Percentiles rank a stretch among this genome's conserved stretches.
Evolutionary conservation across 352 stramenopile genomes (phyloP).

Genomic region (Globisporangium paddicum): DNA sequence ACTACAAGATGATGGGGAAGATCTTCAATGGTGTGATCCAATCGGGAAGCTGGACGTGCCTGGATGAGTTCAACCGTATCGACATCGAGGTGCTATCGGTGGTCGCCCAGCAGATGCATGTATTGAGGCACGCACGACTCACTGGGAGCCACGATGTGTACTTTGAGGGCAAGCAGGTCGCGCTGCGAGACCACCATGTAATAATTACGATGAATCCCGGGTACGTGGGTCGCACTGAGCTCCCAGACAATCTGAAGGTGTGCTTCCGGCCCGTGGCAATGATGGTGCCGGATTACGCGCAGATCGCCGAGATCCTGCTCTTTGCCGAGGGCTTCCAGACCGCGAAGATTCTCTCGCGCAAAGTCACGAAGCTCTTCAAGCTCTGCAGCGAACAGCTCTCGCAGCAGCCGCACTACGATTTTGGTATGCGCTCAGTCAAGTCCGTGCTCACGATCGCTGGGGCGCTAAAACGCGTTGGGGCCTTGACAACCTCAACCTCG

Average conservation of each 20-base stretch:
- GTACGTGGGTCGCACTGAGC: conserved; percentile 71
- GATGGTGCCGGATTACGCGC: conserved; percentile 85
- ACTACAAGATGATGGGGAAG: conserved; percentile 84
- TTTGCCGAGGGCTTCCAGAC: conserved; percentile 78
- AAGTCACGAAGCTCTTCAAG: conserved; percentile 79
- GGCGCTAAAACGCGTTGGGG: conserved; percentile 38
- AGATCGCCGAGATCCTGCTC: conserved; percentile 84
- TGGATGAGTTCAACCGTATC: conserved; percentile 91
- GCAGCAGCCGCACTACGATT: conserved; percentile 85
- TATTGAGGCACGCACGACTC: conserved; percentile 50
- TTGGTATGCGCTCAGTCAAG: conserved; percentile 85
- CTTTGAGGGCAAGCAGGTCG: conserved; percentile 53
- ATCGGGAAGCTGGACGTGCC: conserved; percentile 74
- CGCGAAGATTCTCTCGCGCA: conserved; percentile 53
- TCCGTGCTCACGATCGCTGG: conserved; percentile 79
- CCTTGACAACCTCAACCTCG: neutral
- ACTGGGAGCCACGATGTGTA: conserved; percentile 26
- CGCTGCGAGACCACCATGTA: conserved; percentile 65
- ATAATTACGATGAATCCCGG: conserved; percentile 90
- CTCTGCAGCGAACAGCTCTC: conserved; percentile 84
- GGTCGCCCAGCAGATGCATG: conserved; percentile 82
- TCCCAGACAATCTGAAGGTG: conserved; percentile 83
- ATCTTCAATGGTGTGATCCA: conserved; percentile 83
- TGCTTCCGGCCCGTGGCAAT: conserved; percentile 85
- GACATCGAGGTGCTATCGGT: conserved; percentile 87